These are phyloP conservation scores for Herpetomonas tarakana DNA, from an alignment of 208 protist species.

Conservation along the genomic window DNA sequence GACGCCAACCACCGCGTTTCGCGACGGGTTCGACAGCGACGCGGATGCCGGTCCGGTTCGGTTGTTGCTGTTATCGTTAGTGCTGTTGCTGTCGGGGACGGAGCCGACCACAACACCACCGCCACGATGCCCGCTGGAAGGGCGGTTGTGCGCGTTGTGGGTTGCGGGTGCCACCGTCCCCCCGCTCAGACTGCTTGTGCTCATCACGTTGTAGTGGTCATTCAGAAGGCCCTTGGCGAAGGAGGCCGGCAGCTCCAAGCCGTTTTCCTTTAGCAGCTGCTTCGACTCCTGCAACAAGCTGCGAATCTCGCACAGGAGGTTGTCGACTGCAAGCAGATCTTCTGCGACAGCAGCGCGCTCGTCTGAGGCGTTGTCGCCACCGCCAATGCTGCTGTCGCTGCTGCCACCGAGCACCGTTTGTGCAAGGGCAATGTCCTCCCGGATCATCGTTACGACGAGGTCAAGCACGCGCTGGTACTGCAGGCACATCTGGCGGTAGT, in stretches of 20 bases:
- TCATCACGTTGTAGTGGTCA: background rate
- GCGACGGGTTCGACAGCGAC: no score
- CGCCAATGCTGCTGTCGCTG: constrained; percentile 6
- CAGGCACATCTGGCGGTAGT: constrained; percentile 67
- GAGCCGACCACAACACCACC: no score
- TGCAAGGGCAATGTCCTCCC: constrained; percentile 43
- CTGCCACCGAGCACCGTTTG: constrained; percentile 26
- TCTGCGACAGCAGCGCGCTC: background rate
- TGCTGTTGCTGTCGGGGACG: no score
- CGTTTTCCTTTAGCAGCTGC: constrained; percentile 22
- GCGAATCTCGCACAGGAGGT: constrained; percentile 16
- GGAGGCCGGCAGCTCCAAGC: constrained; percentile 20
- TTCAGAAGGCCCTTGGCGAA: background rate
- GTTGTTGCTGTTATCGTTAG: no score
- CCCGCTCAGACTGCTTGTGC: background rate
- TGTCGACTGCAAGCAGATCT: background rate
- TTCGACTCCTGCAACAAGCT: constrained; percentile 30
- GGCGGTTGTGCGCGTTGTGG: no score
- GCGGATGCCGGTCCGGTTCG: no score
- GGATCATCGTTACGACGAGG: constrained; percentile 39
- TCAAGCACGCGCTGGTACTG: constrained; percentile 51
- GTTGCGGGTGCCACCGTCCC: no score
- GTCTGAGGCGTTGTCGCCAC: background rate
- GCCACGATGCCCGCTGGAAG: no score
- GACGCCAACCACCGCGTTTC: no score